Base-by-base conservation (phyloP, 2,329 filamentous ascomycete species). In the Cercospora zeina region DNA sequence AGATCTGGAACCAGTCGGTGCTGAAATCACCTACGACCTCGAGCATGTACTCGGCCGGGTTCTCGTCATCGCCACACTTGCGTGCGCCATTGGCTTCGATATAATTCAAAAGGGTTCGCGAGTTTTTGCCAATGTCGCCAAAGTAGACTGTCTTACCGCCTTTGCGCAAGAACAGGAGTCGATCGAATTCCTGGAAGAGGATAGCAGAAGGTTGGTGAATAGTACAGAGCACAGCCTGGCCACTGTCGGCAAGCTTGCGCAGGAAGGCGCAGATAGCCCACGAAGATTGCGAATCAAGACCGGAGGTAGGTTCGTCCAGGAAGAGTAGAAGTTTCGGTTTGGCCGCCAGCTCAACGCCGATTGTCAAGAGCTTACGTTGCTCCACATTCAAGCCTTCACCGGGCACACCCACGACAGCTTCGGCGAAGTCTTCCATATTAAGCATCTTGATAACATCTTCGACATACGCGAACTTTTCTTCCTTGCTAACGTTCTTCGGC, bases 11-110 rank as follows among this genome's bases (percentile, higher is more conserved):
- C 78, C 78, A 80, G 61, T 79, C 77, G 37, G 72, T 71, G 14
- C 74, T 74, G 27, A 73, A 70, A 45, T 72, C 71, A n/a, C 70
- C 70, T 24, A 76, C 75, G 51, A 79, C 73, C 62, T 81, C 79
- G n/a, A 91, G 81, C 85, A 91, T 90, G 77, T 85, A 91, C 75
- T 92, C 89, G 1, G 89, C 89, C 0, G 89, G 89, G 67, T 91
- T 91, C 63, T 88, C 87, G 0, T 69, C 68, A 16, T 69, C 62
- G 8, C 78, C 80, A 62, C 88, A 89, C 50, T 77, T 75, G 2
- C 83, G 78, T 1, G 84, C 87, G 4, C 88, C 89, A 59, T 89
- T 83, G 10, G 74, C 70, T 70, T 87, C 84, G 62, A 93, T 92
- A 73, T 81, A 81, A 45, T 77, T 67, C 2, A 79, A 68, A 0